phyloP scores from a whole-genome alignment of 192 early-diverging fungal species.

The Thoreauomyces humboldtii region DNA sequence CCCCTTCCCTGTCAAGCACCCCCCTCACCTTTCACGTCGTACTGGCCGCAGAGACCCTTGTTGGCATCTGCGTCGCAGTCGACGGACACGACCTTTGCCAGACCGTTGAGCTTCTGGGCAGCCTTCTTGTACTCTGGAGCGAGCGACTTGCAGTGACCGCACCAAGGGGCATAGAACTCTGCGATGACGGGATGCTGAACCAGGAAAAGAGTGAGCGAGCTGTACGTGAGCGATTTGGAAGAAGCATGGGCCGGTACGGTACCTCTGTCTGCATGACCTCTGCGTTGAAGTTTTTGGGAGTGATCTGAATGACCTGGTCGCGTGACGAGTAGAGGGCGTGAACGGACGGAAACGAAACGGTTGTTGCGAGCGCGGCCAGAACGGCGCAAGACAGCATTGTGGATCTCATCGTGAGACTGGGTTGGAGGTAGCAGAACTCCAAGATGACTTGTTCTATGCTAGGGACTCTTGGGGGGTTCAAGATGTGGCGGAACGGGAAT shows the following conservation, averaged over 20 bases:
- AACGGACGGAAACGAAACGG: no score
- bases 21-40: conserved; percentile 70
- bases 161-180: conserved; percentile 96
- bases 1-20: neutral
- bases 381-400: no score
- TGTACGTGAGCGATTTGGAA: neutral
- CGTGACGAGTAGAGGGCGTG: conserved; percentile 27
- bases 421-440: no score
- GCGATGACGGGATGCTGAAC: conserved; percentile 74
- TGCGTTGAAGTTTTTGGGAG: conserved; percentile 55
- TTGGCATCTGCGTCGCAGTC: conserved; percentile 87
- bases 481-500: no score
- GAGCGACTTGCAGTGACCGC: conserved; percentile 80
- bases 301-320: conserved; percentile 38
- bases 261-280: conserved; percentile 70
- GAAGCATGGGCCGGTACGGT: conserved; percentile 10
- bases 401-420: no score
- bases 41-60: conserved; percentile 71
- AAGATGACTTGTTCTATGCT: no score
- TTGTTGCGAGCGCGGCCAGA: neutral
- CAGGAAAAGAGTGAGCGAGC: neutral
- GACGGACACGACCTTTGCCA: conserved; percentile 84
- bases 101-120: conserved; percentile 75
- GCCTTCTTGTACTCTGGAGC: conserved; percentile 89
- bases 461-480: no score